A percentile compares a stretch with the other conserved stretches of the same genome.
Conservation (phyloP, 2,329 filamentous ascomycete species). For the Aspergillus neoniger region DNA sequence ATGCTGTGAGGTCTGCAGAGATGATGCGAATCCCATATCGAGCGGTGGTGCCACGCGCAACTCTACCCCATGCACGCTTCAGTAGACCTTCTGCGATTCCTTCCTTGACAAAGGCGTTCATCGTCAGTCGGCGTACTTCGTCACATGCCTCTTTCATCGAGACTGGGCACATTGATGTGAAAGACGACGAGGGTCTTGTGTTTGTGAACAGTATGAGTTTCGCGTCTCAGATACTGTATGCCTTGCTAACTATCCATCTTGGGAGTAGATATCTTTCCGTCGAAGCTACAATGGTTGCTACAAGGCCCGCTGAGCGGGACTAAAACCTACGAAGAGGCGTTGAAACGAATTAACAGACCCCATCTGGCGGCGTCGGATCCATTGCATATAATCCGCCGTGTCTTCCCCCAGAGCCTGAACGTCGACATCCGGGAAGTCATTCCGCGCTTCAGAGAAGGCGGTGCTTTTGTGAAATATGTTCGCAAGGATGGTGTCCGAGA, state of each 20-base stretch:
- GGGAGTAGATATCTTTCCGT: slow-evolving; percentile 73
- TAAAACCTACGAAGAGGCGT: slow-evolving; percentile 49
- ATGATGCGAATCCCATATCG: slow-evolving; percentile 26
- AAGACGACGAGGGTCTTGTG: slow-evolving; percentile 75
- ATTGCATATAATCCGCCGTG: slow-evolving; percentile 57
- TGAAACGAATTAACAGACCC: slow-evolving; percentile 56
- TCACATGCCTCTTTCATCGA: slow-evolving; percentile 60
- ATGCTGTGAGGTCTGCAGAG: slow-evolving; percentile 11
- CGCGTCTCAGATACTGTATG: background rate
- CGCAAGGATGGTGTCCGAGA: slow-evolving; percentile 52
- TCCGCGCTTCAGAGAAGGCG: slow-evolving; percentile 85
- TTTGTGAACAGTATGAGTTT: slow-evolving; percentile 80
- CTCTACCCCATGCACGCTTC: slow-evolving; percentile 5
- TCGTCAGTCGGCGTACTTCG: slow-evolving; percentile 10
- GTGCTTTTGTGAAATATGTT: slow-evolving; percentile 86
- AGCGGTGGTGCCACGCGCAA: slow-evolving; percentile 14
- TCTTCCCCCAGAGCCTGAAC: slow-evolving; percentile 62
- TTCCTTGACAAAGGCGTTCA: background rate
- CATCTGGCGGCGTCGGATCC: slow-evolving; percentile 59
- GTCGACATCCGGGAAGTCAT: slow-evolving; percentile 79
- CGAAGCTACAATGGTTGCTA: slow-evolving; percentile 68
- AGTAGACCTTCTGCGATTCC: slow-evolving; percentile 4
- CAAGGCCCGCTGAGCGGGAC: slow-evolving; percentile 53
- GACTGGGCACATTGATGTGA: slow-evolving; percentile 78
- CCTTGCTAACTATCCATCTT: slow-evolving; percentile 12